phyloP scores from a whole-genome alignment of 768 basidiomycete genomes.

The Mrakia frigida region DNA sequence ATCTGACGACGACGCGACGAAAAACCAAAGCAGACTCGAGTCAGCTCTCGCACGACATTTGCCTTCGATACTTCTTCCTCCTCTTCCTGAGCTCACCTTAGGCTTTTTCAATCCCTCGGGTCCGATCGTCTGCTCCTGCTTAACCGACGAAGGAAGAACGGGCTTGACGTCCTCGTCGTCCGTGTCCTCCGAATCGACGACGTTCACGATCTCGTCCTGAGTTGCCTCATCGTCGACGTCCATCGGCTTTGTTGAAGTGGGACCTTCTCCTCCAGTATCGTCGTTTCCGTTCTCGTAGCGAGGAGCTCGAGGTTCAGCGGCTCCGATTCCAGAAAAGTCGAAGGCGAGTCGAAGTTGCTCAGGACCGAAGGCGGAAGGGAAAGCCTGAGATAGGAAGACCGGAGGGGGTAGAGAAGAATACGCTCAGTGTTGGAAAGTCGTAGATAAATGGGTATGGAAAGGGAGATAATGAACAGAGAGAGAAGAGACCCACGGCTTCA shows the following conservation, averaged over 20 bases:
- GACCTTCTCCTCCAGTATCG: not conserved
- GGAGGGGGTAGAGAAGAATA: no score
- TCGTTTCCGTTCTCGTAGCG: not conserved
- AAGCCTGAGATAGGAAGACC: not conserved
- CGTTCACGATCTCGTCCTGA: not conserved
- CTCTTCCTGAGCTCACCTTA: not conserved
- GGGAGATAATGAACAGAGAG: not conserved
- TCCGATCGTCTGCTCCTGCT: not conserved
- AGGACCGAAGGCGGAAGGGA: slow-evolving; percentile 2
- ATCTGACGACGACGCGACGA: not conserved
- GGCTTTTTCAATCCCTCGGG: not conserved
- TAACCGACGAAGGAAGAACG: not conserved
- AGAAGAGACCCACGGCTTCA: slow-evolving; percentile 33
- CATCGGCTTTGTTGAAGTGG: not conserved
- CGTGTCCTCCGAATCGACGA: not conserved
- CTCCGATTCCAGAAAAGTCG: slow-evolving; percentile 6
- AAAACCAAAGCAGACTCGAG: not conserved
- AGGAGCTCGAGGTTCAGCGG: not conserved
- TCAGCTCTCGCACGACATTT: not conserved
- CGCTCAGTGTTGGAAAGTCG: not conserved
- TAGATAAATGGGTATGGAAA: not conserved
- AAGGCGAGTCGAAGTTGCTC: slow-evolving; percentile 13
- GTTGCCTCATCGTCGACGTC: not conserved
- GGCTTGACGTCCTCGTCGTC: slow-evolving; percentile 6
- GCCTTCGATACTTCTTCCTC: not conserved